A percentile compares a stretch with the other conserved stretches of the same genome.
These are phyloP conservation scores for Exserohilum turcica DNA, from an alignment of 2,329 filamentous ascomycete genomes.

Conservation along the genomic window DNA sequence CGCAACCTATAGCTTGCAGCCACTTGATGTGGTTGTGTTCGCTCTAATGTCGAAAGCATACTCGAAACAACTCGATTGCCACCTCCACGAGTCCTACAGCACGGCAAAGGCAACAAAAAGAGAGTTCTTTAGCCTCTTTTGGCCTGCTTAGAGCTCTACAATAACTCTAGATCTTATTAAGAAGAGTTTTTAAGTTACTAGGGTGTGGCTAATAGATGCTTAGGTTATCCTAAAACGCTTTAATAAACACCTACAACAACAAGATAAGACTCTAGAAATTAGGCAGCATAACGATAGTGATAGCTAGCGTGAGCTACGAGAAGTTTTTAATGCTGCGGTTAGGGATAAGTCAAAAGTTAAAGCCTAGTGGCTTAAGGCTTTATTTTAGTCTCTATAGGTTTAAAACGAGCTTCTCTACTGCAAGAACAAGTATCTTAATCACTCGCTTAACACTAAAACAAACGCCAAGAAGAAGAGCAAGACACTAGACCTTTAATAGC, in stretches of 20 bases:
- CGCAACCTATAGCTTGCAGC: too few species aligned
- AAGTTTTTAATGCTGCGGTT: background rate
- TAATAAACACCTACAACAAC: background rate
- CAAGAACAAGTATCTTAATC: background rate
- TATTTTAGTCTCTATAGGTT: too few species aligned
- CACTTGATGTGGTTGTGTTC: too few species aligned
- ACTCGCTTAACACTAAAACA: background rate
- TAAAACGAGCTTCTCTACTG: background rate
- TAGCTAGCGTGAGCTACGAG: background rate
- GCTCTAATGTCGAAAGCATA: too few species aligned
- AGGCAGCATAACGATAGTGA: background rate
- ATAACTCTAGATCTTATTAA: background rate
- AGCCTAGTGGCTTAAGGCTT: constrained; percentile 1
- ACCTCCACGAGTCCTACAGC: too few species aligned
- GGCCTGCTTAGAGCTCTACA: background rate
- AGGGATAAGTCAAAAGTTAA: background rate
- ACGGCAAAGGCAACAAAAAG: background rate
- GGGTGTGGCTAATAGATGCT: too few species aligned
- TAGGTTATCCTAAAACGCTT: too few species aligned
- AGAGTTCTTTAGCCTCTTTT: background rate
- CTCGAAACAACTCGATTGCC: background rate
- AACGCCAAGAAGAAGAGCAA: background rate
- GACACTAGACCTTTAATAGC: background rate
- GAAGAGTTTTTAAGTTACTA: too few species aligned
- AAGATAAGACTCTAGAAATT: background rate